Base-by-base conservation (phyloP, 1,284 basidiomycete species). In the Apiotrichum gamsii region DNA sequence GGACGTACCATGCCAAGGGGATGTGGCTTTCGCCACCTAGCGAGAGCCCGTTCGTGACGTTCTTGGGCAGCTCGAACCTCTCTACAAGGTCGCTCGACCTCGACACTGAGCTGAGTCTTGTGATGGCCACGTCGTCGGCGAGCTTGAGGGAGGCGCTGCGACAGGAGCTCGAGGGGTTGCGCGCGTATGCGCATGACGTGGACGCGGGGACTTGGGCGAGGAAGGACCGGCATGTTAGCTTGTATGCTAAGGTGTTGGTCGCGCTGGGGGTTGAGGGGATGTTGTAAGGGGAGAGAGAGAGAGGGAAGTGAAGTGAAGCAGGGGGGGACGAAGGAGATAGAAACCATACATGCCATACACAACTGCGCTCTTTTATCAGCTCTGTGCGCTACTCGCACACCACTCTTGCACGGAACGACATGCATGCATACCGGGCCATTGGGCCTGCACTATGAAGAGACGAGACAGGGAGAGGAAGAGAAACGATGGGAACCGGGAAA, bases 1-100 rank as follows among this genome's bases (percentile, higher is more conserved):
- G 95, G 95, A 98, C 94, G 0, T 99, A 98, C 73, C 94, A 99
- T 64, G 88, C 91, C 25, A 98, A 97, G 79, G 94, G 93, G 90
- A 81, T 93, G 36, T 93, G 90, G 90, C 67, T 90, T n/a, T 84
- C 86, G 28, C 73, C 52, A 42, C 23, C 32, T 39, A 50, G 16
- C 45, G 52, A 13, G 16, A 72, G 75, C 14, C 88, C 90, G 0
- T 73, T 81, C 51, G 70, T 90, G 34, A 94, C 93, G 0, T 80
- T 97, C 41, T 86, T 98, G 65, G 95, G 94, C 11, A 95, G 90
- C 0, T 94, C 91, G 3, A 99, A 99, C 70, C 82, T 96, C 47
- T 95, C 94, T 60, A 85, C 88, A 1, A 83, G 94, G 3, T 94
- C 90, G 1, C 82, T 90, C 1, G 80, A 87, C 55, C 81, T 95